Conservation (phyloP, 83 land plant species). For the Diphasiastrum complanatum region DNA sequence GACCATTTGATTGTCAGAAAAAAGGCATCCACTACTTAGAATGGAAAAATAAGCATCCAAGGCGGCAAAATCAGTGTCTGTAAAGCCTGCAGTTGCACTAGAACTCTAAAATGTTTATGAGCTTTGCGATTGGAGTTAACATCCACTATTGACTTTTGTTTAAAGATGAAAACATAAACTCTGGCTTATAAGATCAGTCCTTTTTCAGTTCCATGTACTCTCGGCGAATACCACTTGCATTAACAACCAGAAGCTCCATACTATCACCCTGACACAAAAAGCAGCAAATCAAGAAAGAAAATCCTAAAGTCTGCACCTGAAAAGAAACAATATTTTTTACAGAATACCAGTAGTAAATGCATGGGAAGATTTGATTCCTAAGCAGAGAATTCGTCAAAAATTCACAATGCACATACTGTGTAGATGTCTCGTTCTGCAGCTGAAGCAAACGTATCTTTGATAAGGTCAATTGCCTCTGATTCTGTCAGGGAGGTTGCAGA, state of each 20-base stretch:
- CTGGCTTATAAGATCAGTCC: constrained; percentile 46
- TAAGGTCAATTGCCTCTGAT: constrained; percentile 77
- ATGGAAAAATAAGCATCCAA: too few species aligned
- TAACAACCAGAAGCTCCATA: constrained; percentile 67
- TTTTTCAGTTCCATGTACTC: constrained; percentile 56
- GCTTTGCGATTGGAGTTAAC: too few species aligned
- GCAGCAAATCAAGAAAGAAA: neutral
- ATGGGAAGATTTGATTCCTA: too few species aligned
- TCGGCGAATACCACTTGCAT: constrained; percentile 47
- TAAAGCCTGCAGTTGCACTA: too few species aligned
- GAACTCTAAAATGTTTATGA: too few species aligned
- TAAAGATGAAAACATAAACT: too few species aligned
- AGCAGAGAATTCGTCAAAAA: too few species aligned
- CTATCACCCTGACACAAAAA: constrained; percentile 58
- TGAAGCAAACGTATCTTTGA: constrained; percentile 84
- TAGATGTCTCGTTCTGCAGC: constrained; percentile 87
- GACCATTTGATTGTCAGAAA: too few species aligned
- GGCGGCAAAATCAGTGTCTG: too few species aligned
- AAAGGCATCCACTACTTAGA: too few species aligned
- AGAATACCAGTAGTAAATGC: constrained; percentile 9
- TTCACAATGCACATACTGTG: constrained; percentile 47
- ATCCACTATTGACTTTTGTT: too few species aligned
- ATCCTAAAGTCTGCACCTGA: too few species aligned
- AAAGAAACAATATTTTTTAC: neutral
- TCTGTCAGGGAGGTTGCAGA: constrained; percentile 78